Evolutionary conservation across 257 asterid genomes (phyloP).

Genomic region (Nicotiana paniculata): DNA sequence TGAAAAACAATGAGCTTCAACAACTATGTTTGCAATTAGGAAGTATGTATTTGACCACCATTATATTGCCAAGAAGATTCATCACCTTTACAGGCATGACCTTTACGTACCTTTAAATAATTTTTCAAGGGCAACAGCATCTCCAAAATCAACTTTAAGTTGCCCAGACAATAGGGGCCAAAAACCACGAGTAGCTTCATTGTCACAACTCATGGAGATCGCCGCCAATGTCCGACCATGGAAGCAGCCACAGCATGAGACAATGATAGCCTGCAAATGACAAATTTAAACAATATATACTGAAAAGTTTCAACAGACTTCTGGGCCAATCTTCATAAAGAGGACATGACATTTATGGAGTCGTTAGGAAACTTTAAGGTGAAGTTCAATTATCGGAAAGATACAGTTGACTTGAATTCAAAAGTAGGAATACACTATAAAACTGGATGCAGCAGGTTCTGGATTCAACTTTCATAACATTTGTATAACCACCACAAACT

Average conservation of each 20-base stretch:
- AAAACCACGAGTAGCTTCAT: conserved; percentile 85
- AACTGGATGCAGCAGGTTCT: neutral
- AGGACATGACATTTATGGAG: neutral
- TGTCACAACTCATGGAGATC: conserved; percentile 98
- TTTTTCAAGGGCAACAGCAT: conserved; percentile 60
- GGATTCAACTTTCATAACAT: neutral
- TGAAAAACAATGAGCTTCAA: conserved; percentile 14
- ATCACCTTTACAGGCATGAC: neutral
- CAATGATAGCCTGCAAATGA: conserved; percentile 71
- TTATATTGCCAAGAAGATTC: neutral
- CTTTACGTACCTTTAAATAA: conserved; percentile 55
- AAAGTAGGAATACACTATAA: neutral
- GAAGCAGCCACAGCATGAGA: conserved; percentile 97
- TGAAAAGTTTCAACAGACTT: neutral
- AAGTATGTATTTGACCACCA: neutral
- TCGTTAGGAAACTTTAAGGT: neutral
- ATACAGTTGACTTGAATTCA: neutral
- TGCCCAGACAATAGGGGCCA: conserved; percentile 89
- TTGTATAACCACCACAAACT: neutral
- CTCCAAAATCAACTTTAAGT: conserved; percentile 89
- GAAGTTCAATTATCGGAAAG: neutral
- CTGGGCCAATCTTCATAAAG: neutral
- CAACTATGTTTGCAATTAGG: neutral
- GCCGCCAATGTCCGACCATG: conserved; percentile 94
- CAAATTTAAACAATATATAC: neutral